Percentiles rank a stretch among this genome's conserved stretches.
phyloP scores from a whole-genome alignment of 495 filamentous ascomycete genomes.

The Aspergillus sparsus region DNA sequence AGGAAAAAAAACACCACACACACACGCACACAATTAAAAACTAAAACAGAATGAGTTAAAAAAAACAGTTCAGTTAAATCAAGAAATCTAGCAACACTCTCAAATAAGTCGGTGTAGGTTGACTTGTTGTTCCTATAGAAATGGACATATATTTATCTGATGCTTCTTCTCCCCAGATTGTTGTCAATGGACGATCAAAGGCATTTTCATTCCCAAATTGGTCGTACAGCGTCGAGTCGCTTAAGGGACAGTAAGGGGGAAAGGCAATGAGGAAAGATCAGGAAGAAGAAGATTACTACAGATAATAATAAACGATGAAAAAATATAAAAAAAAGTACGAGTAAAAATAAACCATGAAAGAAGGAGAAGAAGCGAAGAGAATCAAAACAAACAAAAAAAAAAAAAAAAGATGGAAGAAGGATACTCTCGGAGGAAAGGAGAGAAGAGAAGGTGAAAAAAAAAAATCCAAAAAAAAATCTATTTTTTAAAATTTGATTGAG shows the following conservation, averaged over 20 bases:
- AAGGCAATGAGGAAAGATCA: neutral
- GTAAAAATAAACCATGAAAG: conserved; percentile 3
- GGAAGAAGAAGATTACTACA: neutral
- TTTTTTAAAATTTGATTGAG: neutral
- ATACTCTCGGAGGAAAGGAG: neutral
- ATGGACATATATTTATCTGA: no score
- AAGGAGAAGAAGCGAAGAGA: conserved; percentile 11
- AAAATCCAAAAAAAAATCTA: neutral
- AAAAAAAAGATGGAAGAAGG: conserved; percentile 4
- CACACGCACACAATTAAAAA: neutral
- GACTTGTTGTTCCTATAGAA: no score
- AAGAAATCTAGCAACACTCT: no score
- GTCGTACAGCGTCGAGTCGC: conserved; percentile 19
- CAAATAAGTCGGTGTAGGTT: no score
- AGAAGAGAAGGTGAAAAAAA: conserved; percentile 17
- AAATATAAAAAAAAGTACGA: neutral
- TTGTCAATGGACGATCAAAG: neutral
- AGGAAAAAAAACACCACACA: conserved; percentile 23
- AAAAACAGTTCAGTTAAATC: conserved; percentile 13
- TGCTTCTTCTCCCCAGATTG: no score
- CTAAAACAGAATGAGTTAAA: conserved; percentile 5
- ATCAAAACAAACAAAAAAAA: conserved; percentile 2
- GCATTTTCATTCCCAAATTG: conserved; percentile 4
- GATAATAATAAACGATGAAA: conserved; percentile 6
- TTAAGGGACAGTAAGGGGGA: conserved; percentile 1